Conservation (phyloP, 2,329 filamentous ascomycete species). For the Epichloe coenophiala region DNA sequence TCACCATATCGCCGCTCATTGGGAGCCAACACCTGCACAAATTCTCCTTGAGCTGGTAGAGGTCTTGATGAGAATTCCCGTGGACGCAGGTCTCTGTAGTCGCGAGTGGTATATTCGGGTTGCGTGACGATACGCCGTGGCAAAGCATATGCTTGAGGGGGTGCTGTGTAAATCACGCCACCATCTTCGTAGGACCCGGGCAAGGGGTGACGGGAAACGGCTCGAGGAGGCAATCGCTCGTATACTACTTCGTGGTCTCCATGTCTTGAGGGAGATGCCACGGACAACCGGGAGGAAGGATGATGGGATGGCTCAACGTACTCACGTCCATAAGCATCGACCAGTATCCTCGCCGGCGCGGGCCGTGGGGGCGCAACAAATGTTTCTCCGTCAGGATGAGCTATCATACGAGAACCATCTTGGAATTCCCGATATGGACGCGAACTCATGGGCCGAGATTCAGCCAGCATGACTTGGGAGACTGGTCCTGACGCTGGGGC, state of each 20-base stretch:
- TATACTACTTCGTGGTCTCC: constrained; percentile 48
- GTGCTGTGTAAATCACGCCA: constrained; percentile 33
- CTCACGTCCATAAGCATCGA: constrained; percentile 73
- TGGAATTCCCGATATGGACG: constrained; percentile 31
- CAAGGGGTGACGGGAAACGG: constrained; percentile 35
- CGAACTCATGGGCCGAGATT: constrained; percentile 26
- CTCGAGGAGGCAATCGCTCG: constrained; percentile 45
- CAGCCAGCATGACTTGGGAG: constrained; percentile 28
- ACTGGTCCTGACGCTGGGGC: constrained; percentile 25
- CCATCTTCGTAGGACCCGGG: constrained; percentile 36
- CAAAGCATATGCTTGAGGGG: constrained; percentile 37
- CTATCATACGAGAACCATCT: constrained; percentile 30
- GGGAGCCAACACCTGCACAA: constrained; percentile 32
- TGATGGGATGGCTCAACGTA: constrained; percentile 46
- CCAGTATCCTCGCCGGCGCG: constrained; percentile 52
- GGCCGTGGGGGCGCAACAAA: constrained; percentile 38
- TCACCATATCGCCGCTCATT: constrained; percentile 28
- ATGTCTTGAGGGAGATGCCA: constrained; percentile 31
- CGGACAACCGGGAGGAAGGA: constrained; percentile 34
- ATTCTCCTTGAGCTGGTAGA: constrained; percentile 28
- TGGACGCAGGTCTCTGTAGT: constrained; percentile 39
- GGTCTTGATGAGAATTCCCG: constrained; percentile 44
- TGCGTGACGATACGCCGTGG: constrained; percentile 48
- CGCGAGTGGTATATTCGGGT: constrained; percentile 41
- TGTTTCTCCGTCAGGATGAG: constrained; percentile 35